Conservation (phyloP, 805 yeast species). For the Ogataea allantospora region DNA sequence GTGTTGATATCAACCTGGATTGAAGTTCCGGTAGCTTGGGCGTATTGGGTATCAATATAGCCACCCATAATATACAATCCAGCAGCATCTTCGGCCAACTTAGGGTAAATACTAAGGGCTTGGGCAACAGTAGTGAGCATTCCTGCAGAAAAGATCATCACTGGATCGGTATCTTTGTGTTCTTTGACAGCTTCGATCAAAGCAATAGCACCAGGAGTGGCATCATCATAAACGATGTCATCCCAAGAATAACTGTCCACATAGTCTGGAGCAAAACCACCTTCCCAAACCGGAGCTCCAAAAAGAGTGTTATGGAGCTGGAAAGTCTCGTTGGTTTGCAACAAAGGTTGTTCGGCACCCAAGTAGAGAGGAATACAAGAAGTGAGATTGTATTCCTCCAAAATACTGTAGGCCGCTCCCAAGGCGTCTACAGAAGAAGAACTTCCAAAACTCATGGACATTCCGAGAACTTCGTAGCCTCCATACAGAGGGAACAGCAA, state of each 20-base stretch:
- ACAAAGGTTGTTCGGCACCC: constrained; percentile 39
- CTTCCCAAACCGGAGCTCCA: constrained; percentile 43
- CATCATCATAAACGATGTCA: constrained; percentile 31
- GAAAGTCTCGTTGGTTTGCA: constrained; percentile 40
- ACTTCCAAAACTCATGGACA: constrained; percentile 40
- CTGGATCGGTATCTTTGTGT: constrained; percentile 36
- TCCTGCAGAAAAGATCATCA: constrained; percentile 41
- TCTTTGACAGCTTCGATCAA: constrained; percentile 40
- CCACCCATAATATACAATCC: constrained; percentile 45
- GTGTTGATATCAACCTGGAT: constrained; percentile 40
- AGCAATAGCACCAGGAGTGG: constrained; percentile 39
- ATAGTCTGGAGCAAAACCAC: constrained; percentile 37
- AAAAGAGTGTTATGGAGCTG: constrained; percentile 38
- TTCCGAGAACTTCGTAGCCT: constrained; percentile 40
- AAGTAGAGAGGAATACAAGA: constrained; percentile 31
- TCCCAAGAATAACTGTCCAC: constrained; percentile 34
- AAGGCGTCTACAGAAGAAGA: constrained; percentile 40
- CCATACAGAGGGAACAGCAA: constrained; percentile 38
- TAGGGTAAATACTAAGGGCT: constrained; percentile 40
- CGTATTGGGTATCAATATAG: constrained; percentile 41
- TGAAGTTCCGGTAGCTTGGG: constrained; percentile 33
- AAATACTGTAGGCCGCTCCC: constrained; percentile 34
- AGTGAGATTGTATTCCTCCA: constrained; percentile 35
- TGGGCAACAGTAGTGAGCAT: constrained; percentile 46
- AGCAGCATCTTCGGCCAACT: constrained; percentile 38